Evolutionary conservation across 371 early-diverging fungal genomes (phyloP).

Genomic region (Haplosporangium sp.): DNA sequence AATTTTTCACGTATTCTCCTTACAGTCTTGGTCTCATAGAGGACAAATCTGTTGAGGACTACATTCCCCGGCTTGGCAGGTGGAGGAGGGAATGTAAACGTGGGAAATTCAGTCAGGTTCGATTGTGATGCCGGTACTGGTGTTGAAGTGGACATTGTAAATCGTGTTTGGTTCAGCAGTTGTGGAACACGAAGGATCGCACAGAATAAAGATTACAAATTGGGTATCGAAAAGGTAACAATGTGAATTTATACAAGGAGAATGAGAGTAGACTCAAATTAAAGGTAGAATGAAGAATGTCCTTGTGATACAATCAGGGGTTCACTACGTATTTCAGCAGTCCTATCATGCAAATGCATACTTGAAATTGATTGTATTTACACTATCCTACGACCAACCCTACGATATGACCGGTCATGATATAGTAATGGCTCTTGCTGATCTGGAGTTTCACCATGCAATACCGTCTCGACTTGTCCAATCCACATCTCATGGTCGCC

Average conservation of each 20-base stretch:
- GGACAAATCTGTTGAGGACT: conserved; percentile 72
- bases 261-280: too few relatives aligned
- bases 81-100: conserved; percentile 44
- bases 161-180: neutral
- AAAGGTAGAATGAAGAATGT: neutral
- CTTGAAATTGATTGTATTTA: neutral
- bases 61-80: conserved; percentile 50
- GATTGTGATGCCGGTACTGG: conserved; percentile 5
- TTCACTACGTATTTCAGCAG: neutral
- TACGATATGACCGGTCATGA: conserved; percentile 72
- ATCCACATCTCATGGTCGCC: conserved; percentile 82
- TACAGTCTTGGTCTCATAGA: conserved; percentile 89
- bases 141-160: conserved; percentile 5
- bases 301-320: neutral
- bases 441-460: conserved; percentile 63
- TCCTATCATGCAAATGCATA: neutral
- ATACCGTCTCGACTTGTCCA: conserved; percentile 67
- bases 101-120: conserved; percentile 21
- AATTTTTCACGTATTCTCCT: conserved; percentile 10
- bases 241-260: too few relatives aligned
- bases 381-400: conserved; percentile 61
- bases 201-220: too few relatives aligned
- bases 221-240: too few relatives aligned
- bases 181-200: too few relatives aligned
- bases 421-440: conserved; percentile 66